Conservation (phyloP, 1,284 basidiomycete genomes). For the Puccinia triticina region DNA sequence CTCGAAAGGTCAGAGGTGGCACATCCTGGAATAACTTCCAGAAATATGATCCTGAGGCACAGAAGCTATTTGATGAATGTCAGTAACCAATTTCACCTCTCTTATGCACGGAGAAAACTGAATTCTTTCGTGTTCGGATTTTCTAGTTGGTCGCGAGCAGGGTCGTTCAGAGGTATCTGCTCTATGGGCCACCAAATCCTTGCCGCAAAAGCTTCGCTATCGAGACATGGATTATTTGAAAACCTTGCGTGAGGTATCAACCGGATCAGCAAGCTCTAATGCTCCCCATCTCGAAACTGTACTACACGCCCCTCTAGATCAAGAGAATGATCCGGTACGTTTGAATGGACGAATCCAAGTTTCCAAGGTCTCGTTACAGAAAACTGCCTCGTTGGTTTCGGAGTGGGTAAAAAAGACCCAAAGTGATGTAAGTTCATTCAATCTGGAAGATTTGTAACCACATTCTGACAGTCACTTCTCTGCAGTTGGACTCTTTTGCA, state of each 20-base stretch:
- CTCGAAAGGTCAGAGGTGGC: neutral
- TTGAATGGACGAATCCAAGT: neutral
- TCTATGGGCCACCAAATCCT: neutral
- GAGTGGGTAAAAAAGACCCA: neutral
- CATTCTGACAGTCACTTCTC: neutral
- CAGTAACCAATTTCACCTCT: neutral
- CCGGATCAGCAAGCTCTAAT: neutral
- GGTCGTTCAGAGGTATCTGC: neutral
- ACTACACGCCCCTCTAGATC: too few species aligned
- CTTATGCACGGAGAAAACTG: neutral
- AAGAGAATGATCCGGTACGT: neutral
- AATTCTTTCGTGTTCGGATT: neutral
- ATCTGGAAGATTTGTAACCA: neutral
- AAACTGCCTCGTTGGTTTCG: neutral
- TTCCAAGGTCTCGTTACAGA: neutral
- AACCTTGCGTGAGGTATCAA: neutral
- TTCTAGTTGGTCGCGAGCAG: neutral
- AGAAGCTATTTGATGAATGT: conserved; percentile 2
- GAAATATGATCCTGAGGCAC: neutral
- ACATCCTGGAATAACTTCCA: conserved; percentile 12
- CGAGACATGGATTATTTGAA: neutral
- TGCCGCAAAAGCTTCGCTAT: neutral
- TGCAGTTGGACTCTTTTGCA: neutral
- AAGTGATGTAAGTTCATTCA: neutral
- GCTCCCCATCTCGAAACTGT: neutral